Evolutionary conservation across 768 basidiomycete species (phyloP), one percentile per base, ranked within the genome.

Genomic region (Tricholoma flavovirens): DNA sequence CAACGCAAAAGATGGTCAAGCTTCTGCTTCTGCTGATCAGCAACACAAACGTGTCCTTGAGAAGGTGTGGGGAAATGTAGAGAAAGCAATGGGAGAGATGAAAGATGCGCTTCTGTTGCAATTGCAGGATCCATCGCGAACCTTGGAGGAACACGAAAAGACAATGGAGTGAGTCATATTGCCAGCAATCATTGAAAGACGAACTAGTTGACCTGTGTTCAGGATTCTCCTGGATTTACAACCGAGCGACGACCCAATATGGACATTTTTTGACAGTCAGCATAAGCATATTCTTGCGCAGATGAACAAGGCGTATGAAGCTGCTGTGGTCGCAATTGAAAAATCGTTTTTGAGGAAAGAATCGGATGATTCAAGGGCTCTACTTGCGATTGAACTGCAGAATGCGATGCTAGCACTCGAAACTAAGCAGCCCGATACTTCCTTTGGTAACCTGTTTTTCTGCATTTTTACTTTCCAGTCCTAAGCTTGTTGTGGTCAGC

Each of bases 221-320:
- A 98, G 96, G 64, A 88, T 98, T 49, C 72, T 98, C 30, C 75
- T 94, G 50, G 96, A 99, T 60, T 72, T 99, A 55, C 90, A 89
- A 63, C 78, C 83, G 1, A 78, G 83, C 10, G 93, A 96, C 56
- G 96, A 99, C 65, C 92, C 95, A 0, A 82, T 93, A 43, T 99
- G 96, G 97, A 84, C 87, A 8, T 99, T 90, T 70, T 90, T 99
- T 62, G 97, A 98, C 62, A 85, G 86, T 55, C 95, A 98, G 60
- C 93, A 98, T 66, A 81, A 83, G 42, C 82, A 92, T 64, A 92
- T 98, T 49, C 73, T 95, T 63, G 82, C 86, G 32, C 82, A 82
- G 54, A 89, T 95, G 83, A 83, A 80, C 60, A 76, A 77, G 32
- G 70, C 82, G 2, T 87, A 85, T 70, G 73, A 74, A 45, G 71